phyloP scores from a whole-genome alignment of 208 protist genomes.

The Trypanosoma cruzi region DNA sequence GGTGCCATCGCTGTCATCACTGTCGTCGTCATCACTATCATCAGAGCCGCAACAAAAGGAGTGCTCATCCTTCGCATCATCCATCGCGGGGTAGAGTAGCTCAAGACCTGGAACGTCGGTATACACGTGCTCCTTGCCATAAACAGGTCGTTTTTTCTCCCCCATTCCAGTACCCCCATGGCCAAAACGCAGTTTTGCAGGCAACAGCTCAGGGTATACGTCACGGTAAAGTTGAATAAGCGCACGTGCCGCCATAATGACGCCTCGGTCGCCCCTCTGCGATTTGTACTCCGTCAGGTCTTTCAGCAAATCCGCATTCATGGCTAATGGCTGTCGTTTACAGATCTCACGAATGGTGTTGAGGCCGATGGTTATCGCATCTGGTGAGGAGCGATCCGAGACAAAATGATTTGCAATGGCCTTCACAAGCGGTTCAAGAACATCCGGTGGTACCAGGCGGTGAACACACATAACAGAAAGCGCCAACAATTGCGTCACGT shows the following conservation, averaged over 20 bases:
- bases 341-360: slow-evolving; percentile 98
- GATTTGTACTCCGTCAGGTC: slow-evolving; percentile 96
- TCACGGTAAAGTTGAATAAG: slow-evolving; percentile 96
- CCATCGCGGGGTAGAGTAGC: slow-evolving; percentile 60
- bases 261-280: slow-evolving; percentile 94
- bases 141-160: slow-evolving; percentile 47
- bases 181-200: slow-evolving; percentile 89
- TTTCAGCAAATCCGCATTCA: slow-evolving; percentile 92
- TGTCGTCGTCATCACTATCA: no score
- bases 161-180: slow-evolving; percentile 39
- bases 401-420: slow-evolving; percentile 97
- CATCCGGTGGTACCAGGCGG: slow-evolving; percentile 94
- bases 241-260: slow-evolving; percentile 95
- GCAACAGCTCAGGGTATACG: slow-evolving; percentile 95
- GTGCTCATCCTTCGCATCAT: slow-evolving; percentile 22
- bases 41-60: slow-evolving; percentile 4
- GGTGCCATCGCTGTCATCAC: slow-evolving; percentile 53
- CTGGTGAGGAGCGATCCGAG: slow-evolving; percentile 89
- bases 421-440: slow-evolving; percentile 90
- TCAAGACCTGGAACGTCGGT: slow-evolving; percentile 88
- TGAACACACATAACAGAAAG: slow-evolving; percentile 96
- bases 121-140: slow-evolving; percentile 70
- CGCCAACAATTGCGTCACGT: slow-evolving; percentile 96
- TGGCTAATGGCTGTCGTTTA: slow-evolving; percentile 94
- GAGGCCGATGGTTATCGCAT: slow-evolving; percentile 95